phyloP scores from a whole-genome alignment of 257 asterid genomes.

The Nicotiana otophora region DNA sequence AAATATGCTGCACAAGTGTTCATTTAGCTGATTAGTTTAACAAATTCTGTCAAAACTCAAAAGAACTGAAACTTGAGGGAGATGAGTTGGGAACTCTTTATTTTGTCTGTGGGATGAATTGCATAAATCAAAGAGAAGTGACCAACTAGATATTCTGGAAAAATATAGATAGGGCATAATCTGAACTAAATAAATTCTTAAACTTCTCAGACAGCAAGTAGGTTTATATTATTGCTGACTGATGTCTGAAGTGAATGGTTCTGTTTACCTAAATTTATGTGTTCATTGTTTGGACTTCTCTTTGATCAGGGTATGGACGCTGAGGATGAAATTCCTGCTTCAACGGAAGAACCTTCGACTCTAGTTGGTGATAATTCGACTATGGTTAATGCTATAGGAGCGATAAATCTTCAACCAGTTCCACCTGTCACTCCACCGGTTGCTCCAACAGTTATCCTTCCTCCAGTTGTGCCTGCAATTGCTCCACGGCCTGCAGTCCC shows the following conservation, averaged over 20 bases:
- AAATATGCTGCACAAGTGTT: background rate
- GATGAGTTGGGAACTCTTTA: background rate
- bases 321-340: conserved; percentile 43
- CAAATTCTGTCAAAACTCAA: background rate
- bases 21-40: background rate
- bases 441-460: conserved; percentile 21
- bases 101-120: background rate
- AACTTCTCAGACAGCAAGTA: background rate
- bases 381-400: conserved; percentile 38
- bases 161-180: background rate
- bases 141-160: background rate
- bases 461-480: conserved; percentile 38
- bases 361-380: conserved; percentile 33
- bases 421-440: conserved; percentile 29
- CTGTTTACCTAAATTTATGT: background rate
- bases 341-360: conserved; percentile 33
- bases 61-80: background rate
- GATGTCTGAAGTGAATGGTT: background rate
- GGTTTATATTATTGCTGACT: background rate
- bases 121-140: background rate
- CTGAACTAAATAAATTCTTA: background rate
- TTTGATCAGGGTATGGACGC: conserved; percentile 46
- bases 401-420: conserved; percentile 36
- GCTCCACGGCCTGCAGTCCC: conserved; percentile 53
- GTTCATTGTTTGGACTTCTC: background rate